Percentiles rank a stretch among this genome's conserved stretches.
Evolutionary conservation across 257 asterid genomes (phyloP).

Genomic region (Nicotiana benthamiana): DNA sequence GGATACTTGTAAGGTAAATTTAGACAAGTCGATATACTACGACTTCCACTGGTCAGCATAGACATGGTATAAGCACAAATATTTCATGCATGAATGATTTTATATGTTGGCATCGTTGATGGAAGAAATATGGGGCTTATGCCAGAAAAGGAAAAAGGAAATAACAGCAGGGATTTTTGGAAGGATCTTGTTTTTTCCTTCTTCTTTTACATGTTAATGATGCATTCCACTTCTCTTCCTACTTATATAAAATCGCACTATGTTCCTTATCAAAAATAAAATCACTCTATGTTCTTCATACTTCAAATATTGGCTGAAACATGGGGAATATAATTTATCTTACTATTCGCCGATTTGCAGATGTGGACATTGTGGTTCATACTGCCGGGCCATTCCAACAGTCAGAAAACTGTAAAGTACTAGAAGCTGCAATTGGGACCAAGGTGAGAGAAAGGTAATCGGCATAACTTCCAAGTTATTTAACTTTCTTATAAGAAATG

Average conservation of each 20-base stretch:
- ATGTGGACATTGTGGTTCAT: slow-evolving; percentile 82
- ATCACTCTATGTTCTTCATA: neutral
- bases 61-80: neutral
- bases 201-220: neutral
- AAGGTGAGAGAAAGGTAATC: slow-evolving; percentile 92
- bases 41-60: neutral
- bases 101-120: neutral
- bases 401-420: slow-evolving; percentile 62
- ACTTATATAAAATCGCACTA: neutral
- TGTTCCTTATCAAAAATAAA: neutral
- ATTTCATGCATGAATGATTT: neutral
- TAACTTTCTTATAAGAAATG: neutral
- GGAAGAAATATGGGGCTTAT: neutral
- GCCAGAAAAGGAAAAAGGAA: neutral
- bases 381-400: slow-evolving; percentile 98
- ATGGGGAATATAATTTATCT: neutral
- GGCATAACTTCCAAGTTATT: slow-evolving; percentile 5
- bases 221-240: neutral
- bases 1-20: neutral
- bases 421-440: slow-evolving; percentile 88
- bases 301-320: neutral
- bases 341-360: slow-evolving; percentile 30
- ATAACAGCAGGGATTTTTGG: neutral
- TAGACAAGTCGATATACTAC: neutral
- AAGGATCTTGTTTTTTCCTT: neutral